Evolutionary conservation across 2,329 filamentous ascomycete genomes (phyloP), one percentile per base, ranked within the genome.

Genomic region (Orbilia oligospora): DNA sequence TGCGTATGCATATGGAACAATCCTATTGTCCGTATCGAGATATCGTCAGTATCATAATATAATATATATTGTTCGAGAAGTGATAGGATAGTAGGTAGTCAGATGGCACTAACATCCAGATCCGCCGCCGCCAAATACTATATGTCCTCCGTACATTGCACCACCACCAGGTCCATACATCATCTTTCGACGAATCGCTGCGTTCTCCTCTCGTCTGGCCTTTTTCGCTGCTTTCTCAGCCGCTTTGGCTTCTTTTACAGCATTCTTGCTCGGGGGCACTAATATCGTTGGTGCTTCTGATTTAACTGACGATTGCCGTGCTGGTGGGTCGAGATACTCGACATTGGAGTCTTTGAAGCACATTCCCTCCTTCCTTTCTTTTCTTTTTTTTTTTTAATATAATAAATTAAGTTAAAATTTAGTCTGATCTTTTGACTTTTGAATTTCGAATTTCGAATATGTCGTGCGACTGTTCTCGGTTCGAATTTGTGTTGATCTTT

Each of bases 311-410:
- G 56, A 30, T 44, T 53, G 12, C 30, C 68, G 44, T 41, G 68
- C 55, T 4, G 24, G 51, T 16, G 38, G 55, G 33, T 71, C 68
- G n/a, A 71, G 56, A 24, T 71, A 71, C 20, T 71, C 55, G 56
- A 63, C 56, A n/a, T 55, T 64, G 30, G 5, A 18, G 66, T 64
- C 46, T 44, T 22, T 44, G 55, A 71, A 71, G 44, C 68, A 71
- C 68, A 71, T 71, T 8, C 8, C 2, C 6, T 30, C 3, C 1
- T 3, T 30, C 6, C 27, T 30, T 30, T 30, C 27, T 3, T 3
- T 6, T 6, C 27, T 30, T 30, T 30, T 30, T 3, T 3, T 30
- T 30, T 30, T n/a, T n/a, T n/a, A n/a, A n/a, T n/a, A n/a, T n/a
- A n/a, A n/a, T n/a, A n/a, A n/a, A n/a, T n/a, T n/a, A n/a, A n/a